Conservation (phyloP, 2,329 filamentous ascomycete genomes). For the Aspergillus ustus region DNA sequence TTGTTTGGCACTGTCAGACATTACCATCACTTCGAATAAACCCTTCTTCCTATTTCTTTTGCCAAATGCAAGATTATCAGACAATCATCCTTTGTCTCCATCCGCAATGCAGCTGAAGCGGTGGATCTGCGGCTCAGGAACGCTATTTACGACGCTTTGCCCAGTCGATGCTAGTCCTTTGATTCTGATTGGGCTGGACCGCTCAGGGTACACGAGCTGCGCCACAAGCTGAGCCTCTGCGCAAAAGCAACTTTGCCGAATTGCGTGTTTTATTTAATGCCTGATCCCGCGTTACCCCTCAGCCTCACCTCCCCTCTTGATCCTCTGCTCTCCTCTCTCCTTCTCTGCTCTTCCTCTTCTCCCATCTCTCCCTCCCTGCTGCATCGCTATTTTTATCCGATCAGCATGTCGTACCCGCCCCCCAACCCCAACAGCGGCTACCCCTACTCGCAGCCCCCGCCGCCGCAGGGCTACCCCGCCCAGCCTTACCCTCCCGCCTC, state of each 20-base stretch:
- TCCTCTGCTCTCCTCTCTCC: neutral
- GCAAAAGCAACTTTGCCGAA: neutral
- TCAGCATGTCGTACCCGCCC: constrained; percentile 13
- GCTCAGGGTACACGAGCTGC: neutral
- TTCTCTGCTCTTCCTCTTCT: neutral
- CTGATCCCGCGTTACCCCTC: neutral
- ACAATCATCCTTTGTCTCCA: too few relatives aligned
- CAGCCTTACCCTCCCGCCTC: constrained; percentile 13
- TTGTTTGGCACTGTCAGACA: too few relatives aligned
- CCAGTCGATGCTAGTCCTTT: neutral
- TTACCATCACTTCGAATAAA: too few relatives aligned
- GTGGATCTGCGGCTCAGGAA: neutral
- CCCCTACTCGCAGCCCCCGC: constrained; percentile 15
- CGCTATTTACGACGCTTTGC: neutral
- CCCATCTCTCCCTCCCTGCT: neutral
- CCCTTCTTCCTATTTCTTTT: too few relatives aligned
- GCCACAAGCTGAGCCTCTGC: neutral
- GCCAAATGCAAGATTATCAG: too few relatives aligned
- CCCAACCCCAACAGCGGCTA: constrained; percentile 11
- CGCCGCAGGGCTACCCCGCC: constrained; percentile 16
- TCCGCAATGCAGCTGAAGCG: too few relatives aligned
- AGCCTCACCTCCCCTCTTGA: neutral
- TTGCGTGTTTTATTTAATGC: neutral
- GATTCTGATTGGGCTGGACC: neutral
- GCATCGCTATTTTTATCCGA: neutral